These are phyloP conservation scores for Iberis amara DNA, from an alignment of 441 rosid genomes.

Conservation along the genomic window DNA sequence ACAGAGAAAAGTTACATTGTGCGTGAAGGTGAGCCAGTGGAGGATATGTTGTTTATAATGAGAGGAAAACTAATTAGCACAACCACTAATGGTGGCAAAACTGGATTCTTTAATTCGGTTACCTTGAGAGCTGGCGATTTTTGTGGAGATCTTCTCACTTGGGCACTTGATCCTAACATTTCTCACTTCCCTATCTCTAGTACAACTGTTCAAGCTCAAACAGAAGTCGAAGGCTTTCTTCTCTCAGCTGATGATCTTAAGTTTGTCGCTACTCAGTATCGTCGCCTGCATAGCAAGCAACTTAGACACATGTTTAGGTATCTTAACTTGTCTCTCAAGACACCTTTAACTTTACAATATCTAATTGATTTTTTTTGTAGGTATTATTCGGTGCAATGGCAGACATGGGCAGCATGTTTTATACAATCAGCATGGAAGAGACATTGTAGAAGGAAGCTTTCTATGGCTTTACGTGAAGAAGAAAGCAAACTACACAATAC, in stretches of 20 bases:
- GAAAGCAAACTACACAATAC: constrained; percentile 46
- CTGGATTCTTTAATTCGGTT: constrained; percentile 31
- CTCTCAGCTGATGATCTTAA: constrained; percentile 52
- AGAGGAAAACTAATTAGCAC: constrained; percentile 40
- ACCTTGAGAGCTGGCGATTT: constrained; percentile 15
- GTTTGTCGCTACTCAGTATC: constrained; percentile 30
- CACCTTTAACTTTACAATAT: constrained; percentile 7
- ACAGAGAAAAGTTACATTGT: constrained; percentile 40
- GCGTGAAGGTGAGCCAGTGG: constrained; percentile 48
- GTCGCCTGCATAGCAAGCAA: constrained; percentile 35
- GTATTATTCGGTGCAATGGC: constrained; percentile 46
- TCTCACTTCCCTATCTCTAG: constrained; percentile 35
- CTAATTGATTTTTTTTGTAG: constrained; percentile 18
- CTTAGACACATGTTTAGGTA: constrained; percentile 27
- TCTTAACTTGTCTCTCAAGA: constrained; percentile 10
- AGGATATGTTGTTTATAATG: constrained; percentile 45
- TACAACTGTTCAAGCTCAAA: constrained; percentile 39
- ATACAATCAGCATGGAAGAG: constrained; percentile 63
- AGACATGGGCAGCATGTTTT: constrained; percentile 57
- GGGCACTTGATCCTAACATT: constrained; percentile 33
- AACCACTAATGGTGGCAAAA: constrained; percentile 38
- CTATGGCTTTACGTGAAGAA: constrained; percentile 36
- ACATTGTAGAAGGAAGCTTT: constrained; percentile 42
- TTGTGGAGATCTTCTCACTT: constrained; percentile 36
- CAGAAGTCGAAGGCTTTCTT: constrained; percentile 57